Evolutionary conservation across 176 grass and related monocot genomes (phyloP).

Genomic region (Aegilops speltoides): DNA sequence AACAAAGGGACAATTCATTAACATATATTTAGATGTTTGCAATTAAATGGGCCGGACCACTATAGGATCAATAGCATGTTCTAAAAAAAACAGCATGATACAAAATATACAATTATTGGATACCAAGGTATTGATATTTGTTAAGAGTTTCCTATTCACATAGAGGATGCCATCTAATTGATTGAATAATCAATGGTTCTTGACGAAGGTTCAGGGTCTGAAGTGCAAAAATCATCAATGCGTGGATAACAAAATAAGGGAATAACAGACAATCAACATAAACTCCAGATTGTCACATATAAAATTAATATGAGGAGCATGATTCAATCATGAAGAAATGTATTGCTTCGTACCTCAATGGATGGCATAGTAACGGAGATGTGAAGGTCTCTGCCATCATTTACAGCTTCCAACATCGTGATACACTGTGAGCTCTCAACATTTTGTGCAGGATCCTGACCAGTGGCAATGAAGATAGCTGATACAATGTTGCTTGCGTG

Average conservation of each 20-base stretch:
- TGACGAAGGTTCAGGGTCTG: background rate
- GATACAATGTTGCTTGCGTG: conserved; percentile 93
- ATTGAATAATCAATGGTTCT: conserved; percentile 4
- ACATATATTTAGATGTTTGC: background rate
- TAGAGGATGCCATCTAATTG: background rate
- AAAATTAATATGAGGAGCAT: background rate
- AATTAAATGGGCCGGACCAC: background rate
- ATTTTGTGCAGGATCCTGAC: conserved; percentile 95
- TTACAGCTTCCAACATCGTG: conserved; percentile 91
- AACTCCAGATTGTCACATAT: background rate
- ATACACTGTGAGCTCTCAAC: conserved; percentile 97
- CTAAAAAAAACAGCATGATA: background rate
- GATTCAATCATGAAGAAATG: background rate
- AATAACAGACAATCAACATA: conserved; percentile 1
- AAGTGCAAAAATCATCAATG: background rate
- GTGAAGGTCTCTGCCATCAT: conserved; percentile 89
- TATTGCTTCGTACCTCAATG: conserved; percentile 67
- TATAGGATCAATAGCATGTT: background rate
- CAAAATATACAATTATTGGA: background rate
- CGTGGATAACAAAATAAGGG: background rate
- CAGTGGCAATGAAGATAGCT: conserved; percentile 93
- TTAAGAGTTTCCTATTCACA: background rate
- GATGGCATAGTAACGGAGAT: conserved; percentile 96
- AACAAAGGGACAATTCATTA: background rate
- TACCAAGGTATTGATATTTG: background rate